Evolutionary conservation across 331 rosid genomes (phyloP), one percentile per base, ranked within the genome.

Genomic region (Quercus lobata): DNA sequence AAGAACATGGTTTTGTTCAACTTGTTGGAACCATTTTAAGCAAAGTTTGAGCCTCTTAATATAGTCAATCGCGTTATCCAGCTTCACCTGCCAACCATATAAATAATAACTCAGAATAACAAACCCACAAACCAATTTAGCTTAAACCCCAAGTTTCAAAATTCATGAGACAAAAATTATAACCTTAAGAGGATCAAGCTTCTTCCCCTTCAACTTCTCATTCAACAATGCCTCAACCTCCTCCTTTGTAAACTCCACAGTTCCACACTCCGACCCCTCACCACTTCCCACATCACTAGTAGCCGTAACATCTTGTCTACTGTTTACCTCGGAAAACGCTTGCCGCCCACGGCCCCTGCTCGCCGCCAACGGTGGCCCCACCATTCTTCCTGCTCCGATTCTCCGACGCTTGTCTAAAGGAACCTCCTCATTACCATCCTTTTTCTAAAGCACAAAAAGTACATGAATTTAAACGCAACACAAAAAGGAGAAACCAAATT

Each of bases 131-230:
- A 71, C 57, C 5, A 62, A 58, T 66, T 61, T 34, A n/a, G 73
- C 52, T 14, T 5, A 57, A 69, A 27, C 24, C 58, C 49, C n/a
- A 6, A 27, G 35, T 9, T 76, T 46, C 7, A 52, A 19, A 56
- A 56, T 63, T 35, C n/a, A 22, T 17, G 18, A 29, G 55, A 46
- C 14, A 70, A 12, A 18, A 70, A 3, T 19, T 19, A 25, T 69
- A 57, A 95, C 99, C 99, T 95, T 95, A 78, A 69, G 75, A 78
- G 66, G 75, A 74, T 95, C 97, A 75, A 76, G 89, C 44, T 88
- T 79, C 72, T 68, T 91, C 63, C 88, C 90, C 74, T 85, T 90
- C 52, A 85, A 57, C 89, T 93, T 95, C 85, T 91, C 91, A 63
- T 79, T 92, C 75, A 96, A 83, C 77, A 96, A 75, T 0, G 88